A percentile compares a stretch with the other conserved stretches of the same genome.
These are phyloP conservation scores for Bassia scoparia DNA, from an alignment of 148 eudicot genomes.

Conservation along the genomic window DNA sequence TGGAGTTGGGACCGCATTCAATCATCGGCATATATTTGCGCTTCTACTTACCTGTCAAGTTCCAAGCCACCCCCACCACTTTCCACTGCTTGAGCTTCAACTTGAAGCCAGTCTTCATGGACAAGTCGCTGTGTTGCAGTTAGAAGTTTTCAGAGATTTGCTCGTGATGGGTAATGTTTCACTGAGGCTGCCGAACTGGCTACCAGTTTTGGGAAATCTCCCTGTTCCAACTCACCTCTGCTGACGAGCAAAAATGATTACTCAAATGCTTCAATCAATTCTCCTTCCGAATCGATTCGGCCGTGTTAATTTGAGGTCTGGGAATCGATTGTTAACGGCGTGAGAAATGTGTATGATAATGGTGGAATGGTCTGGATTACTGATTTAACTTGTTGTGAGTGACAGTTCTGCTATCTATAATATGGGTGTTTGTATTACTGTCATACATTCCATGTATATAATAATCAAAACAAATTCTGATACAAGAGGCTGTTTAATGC, in stretches of 20 bases:
- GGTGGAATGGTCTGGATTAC: constrained; percentile 37
- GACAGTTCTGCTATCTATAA: too few relatives aligned
- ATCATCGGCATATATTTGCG: constrained; percentile 56
- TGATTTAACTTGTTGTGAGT: constrained; percentile 13
- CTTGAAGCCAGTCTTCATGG: constrained; percentile 46
- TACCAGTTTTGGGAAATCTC: constrained; percentile 63
- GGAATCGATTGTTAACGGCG: constrained; percentile 55
- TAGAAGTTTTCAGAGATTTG: constrained; percentile 70
- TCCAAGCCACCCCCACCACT: constrained; percentile 63
- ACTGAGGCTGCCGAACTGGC: constrained; percentile 63
- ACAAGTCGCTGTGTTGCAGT: constrained; percentile 70
- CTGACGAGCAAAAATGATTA: constrained; percentile 52
- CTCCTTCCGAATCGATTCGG: constrained; percentile 54
- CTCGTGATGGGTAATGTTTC: constrained; percentile 55
- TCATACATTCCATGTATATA: too few relatives aligned
- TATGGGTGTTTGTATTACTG: too few relatives aligned
- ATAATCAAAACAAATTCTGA: too few relatives aligned
- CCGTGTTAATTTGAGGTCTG: constrained; percentile 79
- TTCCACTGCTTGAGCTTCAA: constrained; percentile 71
- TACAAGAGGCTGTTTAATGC: too few relatives aligned
- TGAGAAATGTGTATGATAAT: constrained; percentile 38
- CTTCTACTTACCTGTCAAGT: constrained; percentile 61
- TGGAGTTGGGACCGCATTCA: constrained; percentile 65
- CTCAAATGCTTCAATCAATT: constrained; percentile 75
- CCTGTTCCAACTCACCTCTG: constrained; percentile 57